Evolutionary conservation across 2,329 filamentous ascomycete genomes (phyloP).

Genomic region (Colletotrichum euphorbiae): DNA sequence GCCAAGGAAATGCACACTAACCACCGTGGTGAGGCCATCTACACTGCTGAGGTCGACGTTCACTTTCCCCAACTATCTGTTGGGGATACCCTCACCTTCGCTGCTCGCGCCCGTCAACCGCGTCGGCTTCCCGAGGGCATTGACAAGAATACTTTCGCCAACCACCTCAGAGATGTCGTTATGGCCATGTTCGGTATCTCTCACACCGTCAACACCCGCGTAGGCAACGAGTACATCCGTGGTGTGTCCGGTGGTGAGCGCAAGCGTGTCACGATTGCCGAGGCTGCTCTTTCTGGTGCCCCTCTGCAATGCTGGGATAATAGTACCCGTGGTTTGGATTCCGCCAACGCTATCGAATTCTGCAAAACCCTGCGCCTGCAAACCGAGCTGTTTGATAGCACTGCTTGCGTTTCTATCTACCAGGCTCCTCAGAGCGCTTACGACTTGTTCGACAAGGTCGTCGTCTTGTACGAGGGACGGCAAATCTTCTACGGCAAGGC

Average conservation of each 20-base stretch:
- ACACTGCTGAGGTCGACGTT: conserved; percentile 86
- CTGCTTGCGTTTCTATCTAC: conserved; percentile 79
- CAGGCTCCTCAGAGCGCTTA: conserved; percentile 75
- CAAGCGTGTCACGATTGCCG: conserved; percentile 73
- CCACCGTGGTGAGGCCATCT: conserved; percentile 88
- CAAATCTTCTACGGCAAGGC: conserved; percentile 74
- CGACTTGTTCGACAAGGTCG: conserved; percentile 71
- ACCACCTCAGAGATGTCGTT: conserved; percentile 76
- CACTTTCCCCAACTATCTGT: conserved; percentile 84
- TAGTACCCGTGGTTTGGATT: conserved; percentile 79
- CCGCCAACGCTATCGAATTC: conserved; percentile 81
- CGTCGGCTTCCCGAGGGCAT: conserved; percentile 70
- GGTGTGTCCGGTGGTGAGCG: conserved; percentile 81
- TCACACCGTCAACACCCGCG: conserved; percentile 78
- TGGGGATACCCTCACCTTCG: conserved; percentile 83
- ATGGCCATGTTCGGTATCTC: conserved; percentile 82
- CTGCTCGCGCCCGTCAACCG: conserved; percentile 76
- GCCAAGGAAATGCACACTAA: conserved; percentile 80
- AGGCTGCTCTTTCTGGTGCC: conserved; percentile 68
- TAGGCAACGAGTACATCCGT: conserved; percentile 80
- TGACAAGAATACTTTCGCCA: conserved; percentile 64
- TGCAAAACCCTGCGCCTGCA: conserved; percentile 76
- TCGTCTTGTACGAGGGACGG: conserved; percentile 69
- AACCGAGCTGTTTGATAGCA: conserved; percentile 74
- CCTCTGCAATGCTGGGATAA: conserved; percentile 78